Conservation (phyloP, 257 asterid genomes). For the Capsicum pubescens region DNA sequence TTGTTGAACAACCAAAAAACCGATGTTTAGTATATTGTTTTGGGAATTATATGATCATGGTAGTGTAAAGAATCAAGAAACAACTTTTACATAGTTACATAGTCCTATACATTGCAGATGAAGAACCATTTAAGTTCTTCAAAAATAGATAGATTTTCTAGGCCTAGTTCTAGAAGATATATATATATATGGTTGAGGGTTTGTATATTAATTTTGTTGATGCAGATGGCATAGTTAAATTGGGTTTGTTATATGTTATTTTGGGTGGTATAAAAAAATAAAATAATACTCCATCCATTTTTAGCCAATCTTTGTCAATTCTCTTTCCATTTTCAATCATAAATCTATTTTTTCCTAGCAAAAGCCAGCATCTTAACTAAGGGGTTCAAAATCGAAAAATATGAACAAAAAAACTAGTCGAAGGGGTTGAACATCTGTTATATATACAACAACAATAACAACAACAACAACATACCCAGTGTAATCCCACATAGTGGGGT, state of each 20-base stretch:
- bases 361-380: no score
- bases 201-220: conserved; percentile 88
- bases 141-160: conserved; percentile 45
- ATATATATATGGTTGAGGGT: conserved; percentile 51
- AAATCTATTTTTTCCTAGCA: not conserved
- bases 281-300: conserved; percentile 45
- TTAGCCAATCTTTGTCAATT: conserved; percentile 6
- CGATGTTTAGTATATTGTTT: conserved; percentile 37
- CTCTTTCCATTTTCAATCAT: not conserved
- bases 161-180: conserved; percentile 44
- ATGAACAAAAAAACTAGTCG: no score
- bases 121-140: conserved; percentile 59
- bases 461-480: no score
- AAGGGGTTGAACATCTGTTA: no score
- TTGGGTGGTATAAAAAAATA: conserved; percentile 57
- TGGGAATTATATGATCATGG: conserved; percentile 27
- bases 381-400: no score
- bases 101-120: conserved; percentile 53
- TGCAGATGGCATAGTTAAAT: conserved; percentile 58
- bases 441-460: no score
- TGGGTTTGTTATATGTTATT: conserved; percentile 56
- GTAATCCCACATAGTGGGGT: no score
- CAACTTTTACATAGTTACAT: conserved; percentile 49
- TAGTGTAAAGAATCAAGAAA: conserved; percentile 55
- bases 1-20: not conserved